A percentile compares a stretch with the other conserved stretches of the same genome.
phyloP scores from a whole-genome alignment of 2,329 filamentous ascomycete genomes.

The Metarhizium guizhouense region DNA sequence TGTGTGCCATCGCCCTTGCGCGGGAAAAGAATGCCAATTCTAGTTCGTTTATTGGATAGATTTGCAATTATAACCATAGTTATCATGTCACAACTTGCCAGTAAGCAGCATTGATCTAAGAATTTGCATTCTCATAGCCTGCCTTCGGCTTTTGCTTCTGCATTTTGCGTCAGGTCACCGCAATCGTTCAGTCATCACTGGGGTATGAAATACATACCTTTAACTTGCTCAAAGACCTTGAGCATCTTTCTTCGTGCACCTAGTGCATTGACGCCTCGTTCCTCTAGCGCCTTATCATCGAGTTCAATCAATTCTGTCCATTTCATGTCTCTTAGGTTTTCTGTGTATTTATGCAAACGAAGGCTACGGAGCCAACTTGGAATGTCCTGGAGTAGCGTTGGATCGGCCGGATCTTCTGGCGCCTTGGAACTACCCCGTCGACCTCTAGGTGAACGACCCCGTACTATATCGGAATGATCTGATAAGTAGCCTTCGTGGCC shows the following conservation, averaged over 20 bases:
- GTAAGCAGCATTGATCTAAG: not conserved
- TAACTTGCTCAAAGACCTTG: conserved; percentile 98
- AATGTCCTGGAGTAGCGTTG: conserved; percentile 83
- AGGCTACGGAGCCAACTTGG: conserved; percentile 92
- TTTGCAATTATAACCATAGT: not conserved
- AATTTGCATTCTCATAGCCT: conserved; percentile 39
- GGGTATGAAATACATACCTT: conserved; percentile 39
- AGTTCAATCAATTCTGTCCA: conserved; percentile 90
- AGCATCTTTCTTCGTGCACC: conserved; percentile 96
- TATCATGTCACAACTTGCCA: not conserved
- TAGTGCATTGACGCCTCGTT: conserved; percentile 86
- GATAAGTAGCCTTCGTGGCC: conserved; percentile 81
- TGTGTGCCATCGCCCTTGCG: not conserved
- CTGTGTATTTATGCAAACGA: conserved; percentile 96
- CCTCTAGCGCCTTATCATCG: conserved; percentile 87
- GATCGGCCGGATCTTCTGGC: conserved; percentile 93
- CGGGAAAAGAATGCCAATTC: not conserved
- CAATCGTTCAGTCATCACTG: not conserved
- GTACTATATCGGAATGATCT: conserved; percentile 84
- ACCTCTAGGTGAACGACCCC: conserved; percentile 85
- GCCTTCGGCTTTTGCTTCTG: conserved; percentile 66
- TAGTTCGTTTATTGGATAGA: not conserved
- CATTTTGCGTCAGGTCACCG: conserved; percentile 11
- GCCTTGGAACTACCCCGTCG: conserved; percentile 93
- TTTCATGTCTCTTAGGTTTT: conserved; percentile 93